Base-by-base conservation (phyloP, 495 filamentous ascomycete genomes). In the Tetracladium marchalianum region DNA sequence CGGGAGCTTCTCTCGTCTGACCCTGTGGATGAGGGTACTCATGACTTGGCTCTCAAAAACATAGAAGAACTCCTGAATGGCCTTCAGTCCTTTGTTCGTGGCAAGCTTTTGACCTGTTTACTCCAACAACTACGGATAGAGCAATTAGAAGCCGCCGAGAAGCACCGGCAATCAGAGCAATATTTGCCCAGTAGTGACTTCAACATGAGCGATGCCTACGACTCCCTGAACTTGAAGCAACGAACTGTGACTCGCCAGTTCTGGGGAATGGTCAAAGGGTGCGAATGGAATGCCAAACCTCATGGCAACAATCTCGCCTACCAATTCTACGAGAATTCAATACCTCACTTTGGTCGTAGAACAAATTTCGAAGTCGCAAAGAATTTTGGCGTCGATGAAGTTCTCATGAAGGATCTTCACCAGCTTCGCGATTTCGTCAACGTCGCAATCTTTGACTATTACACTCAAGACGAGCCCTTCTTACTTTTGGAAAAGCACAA, bases 221-320 rank as follows among this genome's bases (percentile, higher is more conserved):
- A 35, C 16, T 19, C 4, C 1, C 13, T 49, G 11, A 22, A 11
- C 15, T 22, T 12, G 13, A 12, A 49, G 18, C 38, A 43, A 35
- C 18, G 35, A 5, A 19, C 41, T 15, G 13, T 51, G 6, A 46
- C 42, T 17, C 38, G 45, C 12, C 15, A n/a, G 5, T 43, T 52
- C 27, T 52, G 50, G 50, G 22, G 11, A 18, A 41, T 17, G 9
- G 12, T 52, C 10, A 10, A 17, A 31, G 12, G 13, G 7, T 9
- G 33, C 7, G 44, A 39, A 10, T 52, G 44, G 44, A 18, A 40
- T 15, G 9, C 39, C 22, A n/a, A n/a, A 35, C 33, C 11, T 35
- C 33, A 11, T n/a, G n/a, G 33, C 33, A 35, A 35, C 33, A 11
- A 11, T 35, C 11, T 35, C 33, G 33, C n/a, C 17, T 38, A 15